phyloP scores from a whole-genome alignment of 1,284 basidiomycete species.

The Tilletia horrida region DNA sequence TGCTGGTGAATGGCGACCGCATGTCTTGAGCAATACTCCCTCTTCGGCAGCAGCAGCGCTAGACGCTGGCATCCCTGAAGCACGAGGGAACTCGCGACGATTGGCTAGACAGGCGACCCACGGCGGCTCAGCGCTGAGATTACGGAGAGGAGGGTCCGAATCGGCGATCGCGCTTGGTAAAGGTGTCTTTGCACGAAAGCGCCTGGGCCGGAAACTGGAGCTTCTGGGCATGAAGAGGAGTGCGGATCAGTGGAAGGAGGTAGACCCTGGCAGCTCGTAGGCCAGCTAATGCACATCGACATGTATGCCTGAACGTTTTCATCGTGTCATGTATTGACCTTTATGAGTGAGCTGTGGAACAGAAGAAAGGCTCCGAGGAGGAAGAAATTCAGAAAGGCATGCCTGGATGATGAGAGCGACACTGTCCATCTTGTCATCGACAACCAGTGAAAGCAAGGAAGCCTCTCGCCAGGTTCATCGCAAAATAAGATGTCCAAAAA shows the following conservation, averaged over 20 bases:
- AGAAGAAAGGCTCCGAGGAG: neutral
- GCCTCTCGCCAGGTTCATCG: too few species aligned
- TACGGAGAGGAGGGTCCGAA: conserved; percentile 2
- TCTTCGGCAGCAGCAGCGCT: neutral
- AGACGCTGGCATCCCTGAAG: neutral
- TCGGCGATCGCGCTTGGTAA: conserved; percentile 9
- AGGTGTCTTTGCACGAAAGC: conserved; percentile 13
- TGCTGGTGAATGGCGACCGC: conserved; percentile 12
- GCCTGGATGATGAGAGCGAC: neutral
- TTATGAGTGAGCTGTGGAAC: too few species aligned
- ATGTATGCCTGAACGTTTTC: too few species aligned
- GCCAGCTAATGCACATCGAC: too few species aligned
- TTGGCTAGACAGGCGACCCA: neutral
- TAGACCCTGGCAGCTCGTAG: neutral
- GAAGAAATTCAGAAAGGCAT: neutral
- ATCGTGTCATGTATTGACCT: too few species aligned
- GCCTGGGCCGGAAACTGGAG: conserved; percentile 1
- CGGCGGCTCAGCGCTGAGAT: neutral
- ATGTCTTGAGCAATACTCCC: neutral
- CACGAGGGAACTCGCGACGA: neutral
- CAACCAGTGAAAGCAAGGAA: neutral
- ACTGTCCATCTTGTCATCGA: neutral
- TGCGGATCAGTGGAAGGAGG: neutral
- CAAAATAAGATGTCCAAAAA: conserved; percentile 45
- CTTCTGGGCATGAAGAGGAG: neutral